These are phyloP conservation scores for Physcomitrellopsis africana DNA, from an alignment of 225 moss, liverwort and hornwort genomes.

Conservation along the genomic window DNA sequence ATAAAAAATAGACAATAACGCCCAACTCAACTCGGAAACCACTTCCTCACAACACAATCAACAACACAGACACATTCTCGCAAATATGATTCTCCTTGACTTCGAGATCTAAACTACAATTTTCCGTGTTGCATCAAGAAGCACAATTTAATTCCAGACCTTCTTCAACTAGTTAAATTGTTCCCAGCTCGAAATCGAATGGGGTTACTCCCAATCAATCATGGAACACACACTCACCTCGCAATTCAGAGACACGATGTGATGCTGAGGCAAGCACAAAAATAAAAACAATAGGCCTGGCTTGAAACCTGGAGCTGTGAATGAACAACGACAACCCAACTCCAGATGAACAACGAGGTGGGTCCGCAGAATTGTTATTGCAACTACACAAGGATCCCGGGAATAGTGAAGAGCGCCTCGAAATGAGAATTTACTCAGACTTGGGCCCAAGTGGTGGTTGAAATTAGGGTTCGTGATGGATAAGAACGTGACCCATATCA, in stretches of 20 bases:
- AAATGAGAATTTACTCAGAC: background rate
- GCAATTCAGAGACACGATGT: background rate
- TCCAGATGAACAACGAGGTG: background rate
- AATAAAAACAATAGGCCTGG: background rate
- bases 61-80: background rate
- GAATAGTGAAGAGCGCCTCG: background rate
- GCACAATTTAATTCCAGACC: background rate
- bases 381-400: background rate
- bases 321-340: background rate
- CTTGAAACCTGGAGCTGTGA: background rate
- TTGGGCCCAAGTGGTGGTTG: background rate
- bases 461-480: slow-evolving; percentile 34
- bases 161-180: background rate
- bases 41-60: no score
- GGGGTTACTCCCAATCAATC: no score
- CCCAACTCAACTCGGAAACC: background rate
- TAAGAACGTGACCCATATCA: slow-evolving; percentile 23
- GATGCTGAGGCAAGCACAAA: no score
- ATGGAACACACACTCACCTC: background rate
- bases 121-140: background rate
- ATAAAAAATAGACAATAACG: background rate
- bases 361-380: background rate
- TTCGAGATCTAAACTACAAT: no score
- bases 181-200: background rate
- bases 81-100: background rate